Percentiles rank a stretch among this genome's conserved stretches.
Evolutionary conservation across 148 eudicot species (phyloP).

Genomic region (Linanthus parryae): DNA sequence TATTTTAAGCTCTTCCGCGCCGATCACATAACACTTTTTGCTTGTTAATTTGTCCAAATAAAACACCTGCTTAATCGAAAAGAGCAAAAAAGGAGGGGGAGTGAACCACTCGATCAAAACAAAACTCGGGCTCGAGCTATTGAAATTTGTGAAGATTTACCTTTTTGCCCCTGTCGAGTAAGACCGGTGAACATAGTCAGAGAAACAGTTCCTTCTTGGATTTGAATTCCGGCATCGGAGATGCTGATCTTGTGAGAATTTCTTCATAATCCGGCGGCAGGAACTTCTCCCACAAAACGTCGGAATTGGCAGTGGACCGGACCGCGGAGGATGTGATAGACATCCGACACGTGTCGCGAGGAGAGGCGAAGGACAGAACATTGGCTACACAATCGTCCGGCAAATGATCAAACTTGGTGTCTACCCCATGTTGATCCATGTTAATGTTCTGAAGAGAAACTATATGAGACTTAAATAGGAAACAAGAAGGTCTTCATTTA

Average conservation of each 20-base stretch:
- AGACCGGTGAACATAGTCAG: constrained; percentile 31
- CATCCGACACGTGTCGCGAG: constrained; percentile 37
- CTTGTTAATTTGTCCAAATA: constrained; percentile 34
- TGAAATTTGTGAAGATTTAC: no score
- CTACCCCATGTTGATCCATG: no score
- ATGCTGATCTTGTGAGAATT: constrained; percentile 24
- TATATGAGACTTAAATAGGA: no score
- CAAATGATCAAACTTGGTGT: no score
- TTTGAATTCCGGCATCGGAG: constrained; percentile 22
- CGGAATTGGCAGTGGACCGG: constrained; percentile 28
- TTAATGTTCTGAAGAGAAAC: no score
- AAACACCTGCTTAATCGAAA: constrained; percentile 48
- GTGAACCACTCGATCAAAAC: no score
- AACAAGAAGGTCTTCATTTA: no score
- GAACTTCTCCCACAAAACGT: constrained; percentile 49
- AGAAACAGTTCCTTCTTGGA: constrained; percentile 47
- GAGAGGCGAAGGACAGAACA: constrained; percentile 42
- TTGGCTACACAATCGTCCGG: constrained; percentile 42
- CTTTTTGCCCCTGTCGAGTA: constrained; percentile 51
- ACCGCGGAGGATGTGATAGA: constrained; percentile 25
- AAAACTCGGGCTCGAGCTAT: no score
- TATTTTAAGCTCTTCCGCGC: constrained; percentile 44
- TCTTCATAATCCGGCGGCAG: constrained; percentile 36
- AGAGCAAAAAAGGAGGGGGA: no score
- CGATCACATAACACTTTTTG: constrained; percentile 34